Base-by-base conservation (phyloP, 2,329 filamentous ascomycete species). In the Orbilia ellipsospora region DNA sequence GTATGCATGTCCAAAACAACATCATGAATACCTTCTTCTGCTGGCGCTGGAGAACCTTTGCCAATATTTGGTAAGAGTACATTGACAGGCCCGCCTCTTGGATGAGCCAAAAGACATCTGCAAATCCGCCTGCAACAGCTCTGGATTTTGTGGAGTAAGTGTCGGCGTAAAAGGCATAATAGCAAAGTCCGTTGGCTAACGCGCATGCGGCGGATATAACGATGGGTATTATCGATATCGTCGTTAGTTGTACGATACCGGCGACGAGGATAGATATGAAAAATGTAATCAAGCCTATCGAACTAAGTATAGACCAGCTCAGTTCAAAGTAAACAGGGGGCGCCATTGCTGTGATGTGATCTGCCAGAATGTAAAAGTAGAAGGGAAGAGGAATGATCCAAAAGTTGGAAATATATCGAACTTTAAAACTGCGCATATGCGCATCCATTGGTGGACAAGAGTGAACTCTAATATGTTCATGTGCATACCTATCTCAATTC, bases 1-100 rank as follows among this genome's bases (percentile, higher is more conserved):
- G 81, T 42, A 90, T 81, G 76, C 90, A 87, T 2, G 84, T 85
- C 77, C 88, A 89, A 77, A 89, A 87, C 3, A 89, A 83, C 2
- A 80, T 80, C 45, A 85, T 83, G 72, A 88, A 88, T 2, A 86
- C 81, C 1, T 82, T 80, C 75, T 81, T 80, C 15, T 79, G 79
- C n/a, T 77, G 78, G 12, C 52, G 12, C 67, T 83, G 84, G 0
- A 88, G 81, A n/a, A 87, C 83, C 28, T 85, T 83, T 15, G 82
- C 84, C 0, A 88, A 82, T 66, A 87, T 86, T 42, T 86, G 82
- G 78, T 86, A 88, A 65, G 86, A 87, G 62, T 84, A 85, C 59
- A 85, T 83, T 0, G 83, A 84, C 31, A 85, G 62, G 0, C 83
- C 83, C 2, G 83, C 83, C 80, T 85, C 84, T 80, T 85, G 83